These are phyloP conservation scores for Pulveroboletus sp. DNA, from an alignment of 768 basidiomycete species.

Conservation along the genomic window DNA sequence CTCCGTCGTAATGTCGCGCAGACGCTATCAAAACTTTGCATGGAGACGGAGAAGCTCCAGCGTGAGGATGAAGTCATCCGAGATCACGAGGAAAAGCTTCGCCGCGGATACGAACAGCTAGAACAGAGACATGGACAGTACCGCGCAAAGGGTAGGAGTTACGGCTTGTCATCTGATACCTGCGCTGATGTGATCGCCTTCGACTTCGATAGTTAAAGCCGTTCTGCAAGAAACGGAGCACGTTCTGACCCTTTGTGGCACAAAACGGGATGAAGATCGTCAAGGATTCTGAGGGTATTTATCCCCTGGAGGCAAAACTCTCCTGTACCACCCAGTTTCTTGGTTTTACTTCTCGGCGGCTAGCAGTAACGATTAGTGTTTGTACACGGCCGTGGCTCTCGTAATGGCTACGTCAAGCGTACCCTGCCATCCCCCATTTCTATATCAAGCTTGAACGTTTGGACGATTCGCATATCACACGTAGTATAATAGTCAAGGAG, in stretches of 20 bases:
- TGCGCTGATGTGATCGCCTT: conserved; percentile 7
- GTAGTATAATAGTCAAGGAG: not conserved
- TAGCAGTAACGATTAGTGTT: not conserved
- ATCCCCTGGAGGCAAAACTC: not conserved
- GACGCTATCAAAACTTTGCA: conserved; percentile 35
- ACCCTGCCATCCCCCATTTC: not conserved
- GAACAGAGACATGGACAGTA: conserved; percentile 40
- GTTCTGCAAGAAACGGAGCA: conserved; percentile 43
- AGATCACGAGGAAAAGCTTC: conserved; percentile 38
- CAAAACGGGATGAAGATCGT: conserved; percentile 35
- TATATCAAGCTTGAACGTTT: not conserved
- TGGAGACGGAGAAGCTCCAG: conserved; percentile 39
- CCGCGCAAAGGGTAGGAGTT: conserved; percentile 35
- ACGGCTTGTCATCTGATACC: not conserved
- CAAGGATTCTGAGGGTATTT: not conserved
- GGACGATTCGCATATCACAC: not conserved
- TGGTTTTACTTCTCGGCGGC: not conserved
- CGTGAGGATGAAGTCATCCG: conserved; percentile 38
- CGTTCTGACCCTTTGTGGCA: conserved; percentile 41
- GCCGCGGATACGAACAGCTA: conserved; percentile 35
- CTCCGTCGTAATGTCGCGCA: conserved; percentile 50
- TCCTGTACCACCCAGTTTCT: not conserved
- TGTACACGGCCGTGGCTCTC: not conserved
- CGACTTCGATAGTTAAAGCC: conserved; percentile 31
- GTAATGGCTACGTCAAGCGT: not conserved